A percentile compares a stretch with the other conserved stretches of the same genome.
phyloP scores from a whole-genome alignment of 345 rosid species.

The Eucalyptus curtisii region DNA sequence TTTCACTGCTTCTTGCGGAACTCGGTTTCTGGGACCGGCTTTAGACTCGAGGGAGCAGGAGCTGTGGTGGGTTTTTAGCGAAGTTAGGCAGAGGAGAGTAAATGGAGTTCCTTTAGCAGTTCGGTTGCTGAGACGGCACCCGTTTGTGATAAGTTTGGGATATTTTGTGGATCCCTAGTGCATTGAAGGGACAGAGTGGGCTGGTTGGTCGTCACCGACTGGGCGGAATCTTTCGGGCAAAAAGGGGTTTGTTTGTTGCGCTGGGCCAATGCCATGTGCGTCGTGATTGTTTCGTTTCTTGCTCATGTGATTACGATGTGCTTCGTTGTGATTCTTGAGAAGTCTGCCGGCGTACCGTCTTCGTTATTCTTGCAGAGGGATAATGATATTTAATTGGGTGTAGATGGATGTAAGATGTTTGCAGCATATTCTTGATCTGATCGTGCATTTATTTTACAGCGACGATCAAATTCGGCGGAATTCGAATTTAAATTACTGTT shows the following conservation, averaged over 20 bases:
- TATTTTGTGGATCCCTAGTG: background rate
- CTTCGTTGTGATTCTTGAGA: background rate
- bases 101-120: background rate
- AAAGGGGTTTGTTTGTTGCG: background rate
- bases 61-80: background rate
- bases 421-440: background rate
- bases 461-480: background rate
- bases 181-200: background rate
- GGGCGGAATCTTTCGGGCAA: background rate
- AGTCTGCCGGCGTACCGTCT: background rate
- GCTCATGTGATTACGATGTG: background rate
- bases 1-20: background rate
- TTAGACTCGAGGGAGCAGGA: background rate
- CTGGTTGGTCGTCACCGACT: background rate
- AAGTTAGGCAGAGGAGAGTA: background rate
- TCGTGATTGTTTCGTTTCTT: background rate
- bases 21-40: background rate
- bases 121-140: background rate
- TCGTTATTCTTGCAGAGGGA: background rate
- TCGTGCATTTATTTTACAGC: background rate
- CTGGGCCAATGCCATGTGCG: background rate
- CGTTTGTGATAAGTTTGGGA: background rate
- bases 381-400: background rate
- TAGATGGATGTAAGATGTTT: background rate
- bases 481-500: background rate